phyloP scores from a whole-genome alignment of 139 green algal genomes.

The Diplosphaera chodatii region DNA sequence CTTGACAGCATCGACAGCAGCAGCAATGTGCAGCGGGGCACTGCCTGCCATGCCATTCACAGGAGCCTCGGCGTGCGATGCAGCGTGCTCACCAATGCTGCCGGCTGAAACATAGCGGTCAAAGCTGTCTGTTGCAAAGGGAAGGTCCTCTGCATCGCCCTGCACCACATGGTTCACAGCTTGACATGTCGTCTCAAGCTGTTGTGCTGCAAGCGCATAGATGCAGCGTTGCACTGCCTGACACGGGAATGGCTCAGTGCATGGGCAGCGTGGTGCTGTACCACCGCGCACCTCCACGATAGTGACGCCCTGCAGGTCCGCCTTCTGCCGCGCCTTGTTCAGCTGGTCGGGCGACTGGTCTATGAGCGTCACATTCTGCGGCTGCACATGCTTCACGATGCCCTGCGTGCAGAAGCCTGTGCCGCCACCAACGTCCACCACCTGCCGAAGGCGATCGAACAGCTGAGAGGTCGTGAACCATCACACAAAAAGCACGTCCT shows the following conservation, averaged over 20 bases:
- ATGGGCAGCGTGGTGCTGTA: too few species aligned
- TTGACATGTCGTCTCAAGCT: too few species aligned
- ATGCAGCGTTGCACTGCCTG: too few species aligned
- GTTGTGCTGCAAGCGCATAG: too few species aligned
- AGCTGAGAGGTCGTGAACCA: too few species aligned
- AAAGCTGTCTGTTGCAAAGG: conserved; percentile 78
- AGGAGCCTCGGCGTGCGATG: not conserved
- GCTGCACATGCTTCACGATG: conserved; percentile 64
- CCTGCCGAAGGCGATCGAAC: conserved; percentile 23
- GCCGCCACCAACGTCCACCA: conserved; percentile 89
- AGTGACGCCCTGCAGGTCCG: conserved; percentile 75
- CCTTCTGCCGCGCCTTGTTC: conserved; percentile 80
- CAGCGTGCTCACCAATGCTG: conserved; percentile 52
- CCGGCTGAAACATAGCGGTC: conserved; percentile 92
- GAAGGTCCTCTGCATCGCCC: conserved; percentile 92
- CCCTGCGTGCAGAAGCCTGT: conserved; percentile 92
- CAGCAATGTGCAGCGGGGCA: not conserved
- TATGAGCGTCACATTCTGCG: conserved; percentile 83
- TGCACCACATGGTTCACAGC: too few species aligned
- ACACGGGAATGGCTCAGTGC: too few species aligned
- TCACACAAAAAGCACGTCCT: too few species aligned
- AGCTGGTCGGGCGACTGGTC: conserved; percentile 94
- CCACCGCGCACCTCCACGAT: conserved; percentile 77
- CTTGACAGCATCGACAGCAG: too few species aligned
- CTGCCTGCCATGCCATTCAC: too few species aligned